A percentile compares a stretch with the other conserved stretches of the same genome.
These are phyloP conservation scores for Aspergillus pseudotamarii DNA, from an alignment of 2,329 filamentous ascomycete species.

Conservation along the genomic window DNA sequence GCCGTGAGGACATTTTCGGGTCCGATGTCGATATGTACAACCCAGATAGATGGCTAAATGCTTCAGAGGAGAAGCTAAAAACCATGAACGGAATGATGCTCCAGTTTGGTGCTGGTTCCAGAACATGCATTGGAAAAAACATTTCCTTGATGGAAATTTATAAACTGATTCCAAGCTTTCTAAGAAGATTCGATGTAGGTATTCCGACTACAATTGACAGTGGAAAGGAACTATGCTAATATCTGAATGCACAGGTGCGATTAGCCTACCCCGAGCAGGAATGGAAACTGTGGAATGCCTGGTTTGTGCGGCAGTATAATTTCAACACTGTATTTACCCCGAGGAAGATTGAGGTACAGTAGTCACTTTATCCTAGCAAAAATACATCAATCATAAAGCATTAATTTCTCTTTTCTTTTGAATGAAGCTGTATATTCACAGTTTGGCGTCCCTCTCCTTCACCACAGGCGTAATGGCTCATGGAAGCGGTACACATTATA, in stretches of 20 bases:
- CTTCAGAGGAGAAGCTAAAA: constrained; percentile 8
- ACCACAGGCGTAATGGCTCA: not conserved
- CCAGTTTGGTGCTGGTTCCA: constrained; percentile 7
- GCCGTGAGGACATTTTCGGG: constrained; percentile 23
- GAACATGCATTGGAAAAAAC: constrained; percentile 9
- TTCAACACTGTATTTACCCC: constrained; percentile 15
- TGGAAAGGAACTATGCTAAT: not conserved
- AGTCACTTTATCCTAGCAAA: not conserved
- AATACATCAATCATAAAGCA: not conserved
- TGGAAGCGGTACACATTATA: not conserved
- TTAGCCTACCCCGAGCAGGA: constrained; percentile 16
- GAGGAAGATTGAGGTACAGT: constrained; percentile 8
- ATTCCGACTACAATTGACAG: no score
- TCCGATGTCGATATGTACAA: constrained; percentile 22
- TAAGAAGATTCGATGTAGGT: constrained; percentile 17
- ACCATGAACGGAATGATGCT: constrained; percentile 20
- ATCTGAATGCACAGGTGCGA: constrained; percentile 5
- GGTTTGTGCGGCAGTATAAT: constrained; percentile 20
- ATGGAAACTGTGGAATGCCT: constrained; percentile 20
- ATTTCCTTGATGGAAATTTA: constrained; percentile 5
- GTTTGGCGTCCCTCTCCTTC: not conserved
- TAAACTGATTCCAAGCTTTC: constrained; percentile 12
- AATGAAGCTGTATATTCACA: not conserved
- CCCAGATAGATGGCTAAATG: constrained; percentile 27
- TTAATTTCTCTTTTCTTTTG: not conserved